phyloP scores from a whole-genome alignment of 768 basidiomycete genomes.

The Termitomyces sp. region DNA sequence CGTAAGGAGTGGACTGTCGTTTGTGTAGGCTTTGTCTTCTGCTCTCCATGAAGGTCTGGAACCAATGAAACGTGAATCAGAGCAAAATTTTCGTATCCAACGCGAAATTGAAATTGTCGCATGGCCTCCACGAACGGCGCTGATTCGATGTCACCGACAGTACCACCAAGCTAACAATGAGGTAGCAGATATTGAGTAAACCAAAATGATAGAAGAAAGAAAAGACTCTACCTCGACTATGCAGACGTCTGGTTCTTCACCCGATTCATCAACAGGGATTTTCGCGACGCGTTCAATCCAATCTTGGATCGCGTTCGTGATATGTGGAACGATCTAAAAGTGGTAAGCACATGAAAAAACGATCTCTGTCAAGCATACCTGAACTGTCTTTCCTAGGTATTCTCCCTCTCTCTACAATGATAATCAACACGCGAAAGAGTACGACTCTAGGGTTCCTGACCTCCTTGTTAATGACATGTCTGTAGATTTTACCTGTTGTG shows the following conservation, averaged over 20 bases:
- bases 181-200: not conserved
- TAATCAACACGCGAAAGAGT: not conserved
- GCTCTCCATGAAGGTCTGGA: conserved; percentile 98
- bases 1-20: conserved; percentile 92
- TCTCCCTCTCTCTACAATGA: conserved; percentile 64
- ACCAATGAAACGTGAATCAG: conserved; percentile 96
- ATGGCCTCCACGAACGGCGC: conserved; percentile 98
- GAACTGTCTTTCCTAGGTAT: conserved; percentile 96
- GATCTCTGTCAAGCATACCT: conserved; percentile 42
- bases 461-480: conserved; percentile 96
- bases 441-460: conserved; percentile 35
- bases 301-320: conserved; percentile 96
- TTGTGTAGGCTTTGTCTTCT: conserved; percentile 99
- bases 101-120: conserved; percentile 99
- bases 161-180: conserved; percentile 80
- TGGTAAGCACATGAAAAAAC: not conserved
- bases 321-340: conserved; percentile 83
- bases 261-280: conserved; percentile 92
- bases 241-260: conserved; percentile 91
- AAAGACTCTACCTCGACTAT: conserved; percentile 75
- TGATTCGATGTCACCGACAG: conserved; percentile 97
- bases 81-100: conserved; percentile 94
- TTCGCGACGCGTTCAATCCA: conserved; percentile 96
- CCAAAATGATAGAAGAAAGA: not conserved
- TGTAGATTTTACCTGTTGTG: conserved; percentile 97